Base-by-base conservation (phyloP, 140 eudicot genomes). In the Senecio squalidus region DNA sequence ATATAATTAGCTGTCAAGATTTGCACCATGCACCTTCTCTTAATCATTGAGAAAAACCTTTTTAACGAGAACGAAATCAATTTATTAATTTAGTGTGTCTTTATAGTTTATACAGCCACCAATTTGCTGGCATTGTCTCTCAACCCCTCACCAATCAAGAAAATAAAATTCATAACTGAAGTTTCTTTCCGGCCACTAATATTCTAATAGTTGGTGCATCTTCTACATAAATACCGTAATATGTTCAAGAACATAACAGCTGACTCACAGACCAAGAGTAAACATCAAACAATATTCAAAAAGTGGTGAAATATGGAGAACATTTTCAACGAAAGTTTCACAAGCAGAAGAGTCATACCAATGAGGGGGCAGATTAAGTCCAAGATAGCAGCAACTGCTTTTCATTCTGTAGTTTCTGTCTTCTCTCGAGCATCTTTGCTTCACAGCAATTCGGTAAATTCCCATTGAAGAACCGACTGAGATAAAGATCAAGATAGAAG, bases 291-390 rank as follows among this genome's bases (percentile, higher is more conserved):
- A 26, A 24, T 29, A 11, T 36, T 10, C 43, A 36, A 4, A 1
- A 60, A 44, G 10, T 15, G 5, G n/a, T 23, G 24, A 15, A 40
- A 65, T 15, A 74, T 74, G 78, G 70, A 61, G 51, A 67, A 38
- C 33, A 39, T 29, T 28, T 58, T 50, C 21, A 54, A 24, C 34
- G 52, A 73, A 46, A 61, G 66, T 48, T 60, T 51, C 36, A 63
- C 66, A 30, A 63, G 70, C 60, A 74, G 70, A 78, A 54, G 80
- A 25, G 68, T 68, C 9, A 44, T 78, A 30, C 83, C 83, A n/a
- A 27, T 44, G 63, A 68, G 80, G 41, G 80, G 80, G 33, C 71
- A 61, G 67, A 68, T 74, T 31, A 74, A 68, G 43, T 74, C 51
- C 34, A 74, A 52, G 56, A 74, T 68, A 25, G 80, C 80, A 61